Percentiles rank a stretch among this genome's conserved stretches.
phyloP scores from a whole-genome alignment of 805 yeast genomes.

The Kluyveromyces aestuarii region DNA sequence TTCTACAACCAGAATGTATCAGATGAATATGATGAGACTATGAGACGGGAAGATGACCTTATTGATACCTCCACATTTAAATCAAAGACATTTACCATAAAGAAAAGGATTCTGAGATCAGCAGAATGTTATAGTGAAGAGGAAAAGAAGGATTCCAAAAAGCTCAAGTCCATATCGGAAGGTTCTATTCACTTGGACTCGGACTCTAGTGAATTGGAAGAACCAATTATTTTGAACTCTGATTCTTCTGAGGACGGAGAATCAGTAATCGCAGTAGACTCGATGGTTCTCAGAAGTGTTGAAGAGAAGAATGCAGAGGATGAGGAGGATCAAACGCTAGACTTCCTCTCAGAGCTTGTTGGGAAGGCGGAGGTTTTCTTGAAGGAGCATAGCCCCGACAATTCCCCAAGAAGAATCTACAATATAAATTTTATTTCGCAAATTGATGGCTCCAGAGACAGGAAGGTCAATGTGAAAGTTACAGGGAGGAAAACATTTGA shows the following conservation, averaged over 20 bases:
- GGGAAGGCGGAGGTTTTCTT: background rate
- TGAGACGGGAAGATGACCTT: background rate
- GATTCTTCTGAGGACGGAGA: background rate
- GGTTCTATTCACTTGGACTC: background rate
- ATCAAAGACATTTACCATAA: background rate
- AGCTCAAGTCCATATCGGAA: background rate
- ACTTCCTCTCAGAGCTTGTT: background rate
- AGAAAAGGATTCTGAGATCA: background rate
- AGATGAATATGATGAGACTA: slow-evolving; percentile 2
- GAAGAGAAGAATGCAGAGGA: background rate
- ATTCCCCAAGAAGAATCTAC: slow-evolving; percentile 12
- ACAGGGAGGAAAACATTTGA: slow-evolving; percentile 20
- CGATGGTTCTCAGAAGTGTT: background rate
- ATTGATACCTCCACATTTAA: background rate
- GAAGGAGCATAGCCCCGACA: background rate
- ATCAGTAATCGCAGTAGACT: background rate
- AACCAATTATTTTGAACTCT: background rate
- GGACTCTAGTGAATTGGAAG: background rate
- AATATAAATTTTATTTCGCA: slow-evolving; percentile 20
- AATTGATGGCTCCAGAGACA: slow-evolving; percentile 20
- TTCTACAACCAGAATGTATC: slow-evolving; percentile 2
- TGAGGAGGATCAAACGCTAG: background rate
- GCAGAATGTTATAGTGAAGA: background rate
- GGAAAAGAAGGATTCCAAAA: background rate
- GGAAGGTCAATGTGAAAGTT: slow-evolving; percentile 22